These are phyloP conservation scores for Golubevia pallescens DNA, from an alignment of 1,284 basidiomycete species.

Conservation along the genomic window DNA sequence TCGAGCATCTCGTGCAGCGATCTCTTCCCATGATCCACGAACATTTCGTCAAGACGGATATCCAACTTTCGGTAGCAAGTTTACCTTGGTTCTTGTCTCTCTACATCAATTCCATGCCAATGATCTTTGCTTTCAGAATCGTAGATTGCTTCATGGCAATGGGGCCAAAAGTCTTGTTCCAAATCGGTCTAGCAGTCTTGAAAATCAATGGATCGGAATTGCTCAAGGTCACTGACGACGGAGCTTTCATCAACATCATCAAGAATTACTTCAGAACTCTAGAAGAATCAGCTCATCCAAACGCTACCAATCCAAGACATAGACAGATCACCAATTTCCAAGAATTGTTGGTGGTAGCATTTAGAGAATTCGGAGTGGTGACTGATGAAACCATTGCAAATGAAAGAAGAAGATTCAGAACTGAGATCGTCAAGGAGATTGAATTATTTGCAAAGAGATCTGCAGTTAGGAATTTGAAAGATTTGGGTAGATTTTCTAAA, in stretches of 20 bases:
- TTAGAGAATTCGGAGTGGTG: slow-evolving; percentile 88
- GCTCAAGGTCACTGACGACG: slow-evolving; percentile 94
- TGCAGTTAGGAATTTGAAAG: slow-evolving; percentile 85
- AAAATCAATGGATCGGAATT: slow-evolving; percentile 97
- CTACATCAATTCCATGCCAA: slow-evolving; percentile 98
- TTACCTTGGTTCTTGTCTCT: slow-evolving; percentile 91
- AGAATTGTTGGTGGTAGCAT: slow-evolving; percentile 72
- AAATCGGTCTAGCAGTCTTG: slow-evolving; percentile 90
- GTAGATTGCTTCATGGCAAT: slow-evolving; percentile 99
- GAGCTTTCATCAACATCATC: slow-evolving; percentile 79
- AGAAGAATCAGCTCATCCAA: slow-evolving; percentile 91
- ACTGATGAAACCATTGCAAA: slow-evolving; percentile 91
- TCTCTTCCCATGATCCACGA: slow-evolving; percentile 81
- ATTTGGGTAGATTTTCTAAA: slow-evolving; percentile 81
- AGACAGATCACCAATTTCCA: slow-evolving; percentile 97
- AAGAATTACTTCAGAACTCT: slow-evolving; percentile 86
- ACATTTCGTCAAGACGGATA: slow-evolving; percentile 88
- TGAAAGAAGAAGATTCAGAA: slow-evolving; percentile 84
- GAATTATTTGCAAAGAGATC: slow-evolving; percentile 96
- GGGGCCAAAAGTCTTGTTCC: slow-evolving; percentile 97
- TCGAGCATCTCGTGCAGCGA: slow-evolving; percentile 91
- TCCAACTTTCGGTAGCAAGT: slow-evolving; percentile 94
- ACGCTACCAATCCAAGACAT: slow-evolving; percentile 83
- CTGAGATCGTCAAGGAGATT: slow-evolving; percentile 89
- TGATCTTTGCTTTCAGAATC: slow-evolving; percentile 98